Evolutionary conservation across 1,284 basidiomycete species (phyloP), one percentile per base, ranked within the genome.

Genomic region (Bothia castanella): DNA sequence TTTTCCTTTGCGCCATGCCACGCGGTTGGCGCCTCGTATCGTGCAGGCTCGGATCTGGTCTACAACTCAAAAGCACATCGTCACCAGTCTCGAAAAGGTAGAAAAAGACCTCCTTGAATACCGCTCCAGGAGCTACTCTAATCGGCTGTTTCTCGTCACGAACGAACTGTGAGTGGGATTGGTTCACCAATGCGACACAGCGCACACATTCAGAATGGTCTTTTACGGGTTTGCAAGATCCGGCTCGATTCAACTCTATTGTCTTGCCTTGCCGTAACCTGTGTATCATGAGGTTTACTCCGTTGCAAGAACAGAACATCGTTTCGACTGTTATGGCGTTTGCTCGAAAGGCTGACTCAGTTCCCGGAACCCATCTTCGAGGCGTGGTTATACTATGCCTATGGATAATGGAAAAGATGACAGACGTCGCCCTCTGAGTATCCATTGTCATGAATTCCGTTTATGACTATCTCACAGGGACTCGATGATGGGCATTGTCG

Each of bases 391-490:
- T 61, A 36, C 13, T 42, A 34, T 23, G 6, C 11, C 7, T 8
- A 27, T 27, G 25, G 16, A n/a, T 16, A 13, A 20, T 23, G 13
- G 25, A 19, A 16, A 3, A 3, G 25, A 10, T 32, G n/a, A 21
- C n/a, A 25, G 13, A 37, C 19, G 19, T 27, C n/a, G n/a, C n/a
- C 38, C 4, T 38, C 32, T 35, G 30, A 12, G 40, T 53, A 14
- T 57, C 55, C 2, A 17, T 55, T 16, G 16, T 58, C 23, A 52
- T 58, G 53, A 52, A 57, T 13, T 42, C 38, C 6, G 52, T 52
- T 5, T 63, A 62, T 25, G 53, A 55, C 6, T 60, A 63, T 54
- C 56, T n/a, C 47, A 45, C 30, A 41, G 47, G 12, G 60, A 61
- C 35, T 36, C 39, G 16, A 45, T 56, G 27, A 41, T 59, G 17